Base-by-base conservation (phyloP, 2,329 filamentous ascomycete species). In the Clarireedia homoeocarpa region DNA sequence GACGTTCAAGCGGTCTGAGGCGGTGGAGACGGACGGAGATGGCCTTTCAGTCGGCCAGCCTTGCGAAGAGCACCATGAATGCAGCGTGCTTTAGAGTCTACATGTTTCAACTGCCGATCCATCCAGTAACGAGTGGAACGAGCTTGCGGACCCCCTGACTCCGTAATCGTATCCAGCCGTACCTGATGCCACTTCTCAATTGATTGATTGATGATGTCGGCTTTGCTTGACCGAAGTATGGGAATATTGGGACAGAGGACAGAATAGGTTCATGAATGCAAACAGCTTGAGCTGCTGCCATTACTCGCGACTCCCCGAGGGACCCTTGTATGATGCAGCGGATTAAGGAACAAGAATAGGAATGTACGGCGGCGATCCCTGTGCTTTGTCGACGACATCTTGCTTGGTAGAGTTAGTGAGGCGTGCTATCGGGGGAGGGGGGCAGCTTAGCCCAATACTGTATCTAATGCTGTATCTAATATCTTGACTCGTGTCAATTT, bases 101-200 rank as follows among this genome's bases (percentile, higher is more conserved):
- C 30, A 40, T 54, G 44, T 40, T 48, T 54, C 51, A 40, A 40
- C 27, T 54, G n/a, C 20, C 5, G 45, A 54, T 42, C 51, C 30
- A 34, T 17, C 26, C 12, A 20, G 20, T 24, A 20, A 14, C 20
- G 20, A 10, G 17, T 6, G 27, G 24, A 48, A 49, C 10, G 14
- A 27, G 51, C 51, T 48, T 48, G 51, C 51, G 23, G 48, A 5
- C 10, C 27, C 42, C 51, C 20, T 40, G 30, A 48, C 12, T 40
- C 15, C 14, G 23, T 34, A 12, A 12, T 34, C 12, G 30, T 12
- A 34, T 12, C 10, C 30, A 34, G 9, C 9, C 30, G 30, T 34
- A 34, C 30, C 30, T 12, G 30, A 12, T 12, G 30, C 6, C 10
- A 34, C 9, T 9, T 34, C 12, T 34, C 30, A 4, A 34, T 14